Base-by-base conservation (phyloP, 306 rosid species). In the Ceratonia siliqua region DNA sequence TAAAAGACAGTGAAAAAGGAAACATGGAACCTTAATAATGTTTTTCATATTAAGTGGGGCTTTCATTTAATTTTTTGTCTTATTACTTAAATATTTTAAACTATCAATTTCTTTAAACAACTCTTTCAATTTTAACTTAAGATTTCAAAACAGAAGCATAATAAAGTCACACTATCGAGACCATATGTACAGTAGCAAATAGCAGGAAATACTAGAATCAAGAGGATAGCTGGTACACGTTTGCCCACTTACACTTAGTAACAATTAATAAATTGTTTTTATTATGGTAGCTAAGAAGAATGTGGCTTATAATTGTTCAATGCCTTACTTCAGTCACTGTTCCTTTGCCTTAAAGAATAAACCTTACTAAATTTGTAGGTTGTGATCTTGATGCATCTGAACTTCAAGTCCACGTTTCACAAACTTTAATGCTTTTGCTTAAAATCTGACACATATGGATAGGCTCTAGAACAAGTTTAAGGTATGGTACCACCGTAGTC, bases 381-480 rank as follows among this genome's bases (percentile, higher is more conserved):
- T 63, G 38, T 5, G 71, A 52, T 57, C 27, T 75, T 42, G 45
- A 42, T 6, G 24, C 58, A n/a, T 30, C 30, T 30, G 65, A 76
- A 79, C 39, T 12, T 45, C 22, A 10, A 65, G 79, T 55, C 62
- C 64, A 20, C 8, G 14, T 18, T 28, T 70, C 25, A 62, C 18
- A 36, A 67, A 64, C 21, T 17, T 46, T 12, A 27, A 33, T 41
- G 62, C 24, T 35, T 68, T 69, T 65, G 64, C 67, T 55, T 8
- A 38, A 45, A 65, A 41, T 65, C 53, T 7, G 10, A 66, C 39
- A 74, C 15, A 56, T 46, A 69, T 56, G 79, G 66, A 53, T 42
- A 55, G 75, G 11, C 17, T 10, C 43, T n/a, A 54, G 30, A 36
- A 54, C 32, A 39, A 30, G 36, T 65, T 30, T 32, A 21, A 56